Evolutionary conservation across 495 filamentous ascomycete species (phyloP), one percentile per base, ranked within the genome.

Genomic region (Penicillium turbatum): DNA sequence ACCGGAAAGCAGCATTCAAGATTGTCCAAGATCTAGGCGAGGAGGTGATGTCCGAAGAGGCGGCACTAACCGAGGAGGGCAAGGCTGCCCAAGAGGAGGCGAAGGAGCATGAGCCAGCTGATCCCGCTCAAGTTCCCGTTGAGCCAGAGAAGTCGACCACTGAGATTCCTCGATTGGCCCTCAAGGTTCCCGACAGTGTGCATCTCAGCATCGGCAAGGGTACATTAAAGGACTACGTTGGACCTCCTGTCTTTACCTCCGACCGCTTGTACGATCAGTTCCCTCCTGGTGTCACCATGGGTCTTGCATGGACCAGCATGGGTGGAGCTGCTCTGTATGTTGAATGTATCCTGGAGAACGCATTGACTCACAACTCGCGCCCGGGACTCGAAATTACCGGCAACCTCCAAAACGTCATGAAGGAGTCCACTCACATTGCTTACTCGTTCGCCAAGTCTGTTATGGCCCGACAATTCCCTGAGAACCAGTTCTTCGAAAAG

Each of bases 261-360:
- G 95, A 99, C 71, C 84, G 95, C 43, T 80, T 99, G 50, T 99
- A 97, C 72, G 95, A 97, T 62, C 82, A 82, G 35, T 95, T 92
- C 51, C 95, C 95, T 7, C 83, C 93, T n/a, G 95, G 95, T 68
- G 95, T 99, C 32, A 90, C 90, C 34, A 99, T 99, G 95, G 95
- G 95, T 57, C 84, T 99, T 50, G 95, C 95, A 43, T 97, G 92
- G 92, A 97, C 95, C n/a, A 86, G 86, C 64, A 88, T 99, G 83
- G 95, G 95, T 62, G 95, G 95, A 60, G 88, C 93, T 5, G 95
- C 92, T 16, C 81, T 99, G 55, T 99, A 99, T 68, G 88, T 97
- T 53, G 95, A 99, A 73, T 95, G 90, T 10, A 97, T 99, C 60
- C 76, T 99, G 53, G 92, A 97, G 63, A 86, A 82, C 51, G 79